A percentile compares a stretch with the other conserved stretches of the same genome.
Evolutionary conservation across 78 protist genomes (phyloP).

Genomic region (Corallochytrium limacisporum): DNA sequence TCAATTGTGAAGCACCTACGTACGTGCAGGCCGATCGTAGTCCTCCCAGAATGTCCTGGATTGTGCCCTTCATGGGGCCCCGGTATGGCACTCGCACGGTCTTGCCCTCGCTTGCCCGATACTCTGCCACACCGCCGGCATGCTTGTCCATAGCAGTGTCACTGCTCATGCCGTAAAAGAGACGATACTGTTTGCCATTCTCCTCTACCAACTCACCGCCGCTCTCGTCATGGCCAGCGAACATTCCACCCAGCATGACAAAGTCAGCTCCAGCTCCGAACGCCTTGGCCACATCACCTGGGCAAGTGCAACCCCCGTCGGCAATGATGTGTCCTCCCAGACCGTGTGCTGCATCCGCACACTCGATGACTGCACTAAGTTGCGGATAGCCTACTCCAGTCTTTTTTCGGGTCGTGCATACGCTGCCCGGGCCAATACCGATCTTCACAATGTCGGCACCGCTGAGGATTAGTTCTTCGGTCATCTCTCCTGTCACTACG

Average conservation of each 20-base stretch:
- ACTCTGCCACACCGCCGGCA: constrained; percentile 37
- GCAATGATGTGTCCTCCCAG: constrained; percentile 30
- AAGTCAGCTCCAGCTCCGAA: constrained; percentile 53
- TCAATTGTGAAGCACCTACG: constrained; percentile 26
- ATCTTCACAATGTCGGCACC: constrained; percentile 57
- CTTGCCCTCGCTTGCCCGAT: constrained; percentile 49
- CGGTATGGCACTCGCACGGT: constrained; percentile 41
- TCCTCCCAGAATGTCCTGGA: constrained; percentile 36
- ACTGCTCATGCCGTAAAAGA: constrained; percentile 48
- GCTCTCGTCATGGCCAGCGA: constrained; percentile 39
- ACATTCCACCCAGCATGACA: constrained; percentile 46
- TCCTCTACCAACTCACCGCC: constrained; percentile 13
- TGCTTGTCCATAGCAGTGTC: constrained; percentile 40
- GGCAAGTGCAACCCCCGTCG: constrained; percentile 47
- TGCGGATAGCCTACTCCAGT: constrained; percentile 56
- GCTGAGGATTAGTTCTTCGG: constrained; percentile 37
- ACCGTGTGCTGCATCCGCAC: constrained; percentile 55
- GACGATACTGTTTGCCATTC: constrained; percentile 15
- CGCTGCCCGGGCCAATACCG: constrained; percentile 50
- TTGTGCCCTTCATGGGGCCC: constrained; percentile 17
- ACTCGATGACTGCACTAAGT: constrained; percentile 40
- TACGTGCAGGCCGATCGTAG: constrained; percentile 45
- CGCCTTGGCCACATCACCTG: constrained; percentile 53
- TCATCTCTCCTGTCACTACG: constrained; percentile 52
- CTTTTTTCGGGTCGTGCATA: constrained; percentile 47